Percentiles rank a stretch among this genome's conserved stretches.
Conservation (phyloP, 2,329 filamentous ascomycete species). For the Aspergillus fijiensis region DNA sequence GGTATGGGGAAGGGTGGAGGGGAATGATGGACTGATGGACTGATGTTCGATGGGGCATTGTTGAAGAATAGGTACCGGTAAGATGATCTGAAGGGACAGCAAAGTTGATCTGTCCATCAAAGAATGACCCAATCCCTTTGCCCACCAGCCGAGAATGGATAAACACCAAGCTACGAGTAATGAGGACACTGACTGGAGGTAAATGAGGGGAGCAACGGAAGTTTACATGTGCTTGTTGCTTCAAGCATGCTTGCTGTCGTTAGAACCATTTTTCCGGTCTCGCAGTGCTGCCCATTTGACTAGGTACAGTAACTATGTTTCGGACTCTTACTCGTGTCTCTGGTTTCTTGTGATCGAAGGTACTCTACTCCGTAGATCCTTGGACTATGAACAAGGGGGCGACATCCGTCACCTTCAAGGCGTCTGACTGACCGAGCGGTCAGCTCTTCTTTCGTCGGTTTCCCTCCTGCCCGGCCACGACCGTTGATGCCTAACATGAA, state of each 20-base stretch:
- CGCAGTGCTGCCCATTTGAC: slow-evolving; percentile 11
- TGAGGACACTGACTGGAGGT: neutral
- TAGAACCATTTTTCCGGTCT: slow-evolving; percentile 3
- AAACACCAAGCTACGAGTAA: neutral
- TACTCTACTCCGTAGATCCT: neutral
- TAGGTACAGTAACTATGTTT: too few relatives aligned
- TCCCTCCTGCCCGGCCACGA: neutral
- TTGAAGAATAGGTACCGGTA: neutral
- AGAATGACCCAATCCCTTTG: neutral
- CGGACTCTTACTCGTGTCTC: neutral
- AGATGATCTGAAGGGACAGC: neutral
- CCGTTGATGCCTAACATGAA: neutral
- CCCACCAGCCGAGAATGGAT: neutral
- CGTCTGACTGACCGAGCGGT: neutral
- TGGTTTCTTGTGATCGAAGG: slow-evolving; percentile 4
- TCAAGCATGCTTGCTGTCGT: slow-evolving; percentile 9
- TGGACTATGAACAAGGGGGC: slow-evolving; percentile 7
- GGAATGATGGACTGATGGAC: neutral
- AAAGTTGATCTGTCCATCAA: neutral
- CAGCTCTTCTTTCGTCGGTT: neutral
- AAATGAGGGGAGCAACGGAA: slow-evolving; percentile 8
- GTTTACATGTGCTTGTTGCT: slow-evolving; percentile 10
- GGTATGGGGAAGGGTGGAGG: neutral
- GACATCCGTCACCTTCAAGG: neutral
- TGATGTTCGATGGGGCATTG: neutral